A percentile compares a stretch with the other conserved stretches of the same genome.
Conservation (phyloP, 805 yeast species). For the Sugiyamaella mastotermitis region DNA sequence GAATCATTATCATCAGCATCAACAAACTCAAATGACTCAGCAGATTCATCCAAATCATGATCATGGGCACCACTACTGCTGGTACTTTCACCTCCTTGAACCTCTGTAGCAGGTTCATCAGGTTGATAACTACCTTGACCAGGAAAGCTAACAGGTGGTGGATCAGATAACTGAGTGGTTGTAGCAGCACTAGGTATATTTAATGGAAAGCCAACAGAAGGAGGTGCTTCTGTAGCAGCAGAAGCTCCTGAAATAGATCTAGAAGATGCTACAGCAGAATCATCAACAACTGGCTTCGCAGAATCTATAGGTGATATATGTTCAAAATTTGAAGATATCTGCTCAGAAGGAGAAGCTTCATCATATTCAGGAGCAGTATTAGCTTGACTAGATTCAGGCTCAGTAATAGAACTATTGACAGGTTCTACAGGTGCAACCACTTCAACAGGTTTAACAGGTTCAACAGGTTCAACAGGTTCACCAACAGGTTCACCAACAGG, state of each 20-base stretch:
- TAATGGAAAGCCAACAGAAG: too few relatives aligned
- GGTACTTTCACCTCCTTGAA: background rate
- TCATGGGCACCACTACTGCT: background rate
- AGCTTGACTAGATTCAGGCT: background rate
- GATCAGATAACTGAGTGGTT: too few relatives aligned
- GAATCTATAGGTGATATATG: too few relatives aligned
- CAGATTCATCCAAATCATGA: slow-evolving; percentile 8
- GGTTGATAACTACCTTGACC: too few relatives aligned
- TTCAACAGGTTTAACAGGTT: background rate
- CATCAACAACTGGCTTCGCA: too few relatives aligned
- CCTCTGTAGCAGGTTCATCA: too few relatives aligned
- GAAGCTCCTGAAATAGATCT: too few relatives aligned
- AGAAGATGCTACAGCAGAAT: too few relatives aligned
- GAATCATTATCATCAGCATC: slow-evolving; percentile 26
- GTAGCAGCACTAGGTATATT: too few relatives aligned
- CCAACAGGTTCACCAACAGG: background rate
- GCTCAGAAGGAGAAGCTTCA: background rate
- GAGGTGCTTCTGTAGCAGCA: too few relatives aligned
- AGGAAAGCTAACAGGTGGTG: too few relatives aligned
- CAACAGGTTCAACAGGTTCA: too few relatives aligned
- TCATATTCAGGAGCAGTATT: background rate
- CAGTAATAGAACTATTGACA: background rate
- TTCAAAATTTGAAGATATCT: background rate
- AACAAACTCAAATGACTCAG: slow-evolving; percentile 31
- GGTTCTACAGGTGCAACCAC: background rate